These are phyloP conservation scores for Geoglossum glabrum DNA, from an alignment of 495 filamentous ascomycete species.

Conservation along the genomic window DNA sequence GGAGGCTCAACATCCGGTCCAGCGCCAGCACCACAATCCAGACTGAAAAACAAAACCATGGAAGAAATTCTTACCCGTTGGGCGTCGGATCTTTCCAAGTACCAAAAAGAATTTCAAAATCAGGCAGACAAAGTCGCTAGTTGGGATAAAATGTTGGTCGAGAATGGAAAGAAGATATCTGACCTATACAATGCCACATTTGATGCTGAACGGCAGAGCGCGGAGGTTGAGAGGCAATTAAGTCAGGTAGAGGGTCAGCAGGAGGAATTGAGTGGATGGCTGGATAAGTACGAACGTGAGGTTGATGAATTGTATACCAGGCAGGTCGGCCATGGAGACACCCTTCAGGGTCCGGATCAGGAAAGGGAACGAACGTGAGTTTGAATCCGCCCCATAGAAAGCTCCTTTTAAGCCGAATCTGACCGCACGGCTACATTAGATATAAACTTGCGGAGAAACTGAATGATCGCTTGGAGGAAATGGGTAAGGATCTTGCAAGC, in stretches of 20 bases:
- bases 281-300: conserved; percentile 77
- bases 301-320: conserved; percentile 69
- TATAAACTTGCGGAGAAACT: conserved; percentile 84
- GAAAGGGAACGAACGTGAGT: conserved; percentile 75
- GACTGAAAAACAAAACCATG: conserved; percentile 96
- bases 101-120: conserved; percentile 83
- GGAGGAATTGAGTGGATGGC: conserved; percentile 60
- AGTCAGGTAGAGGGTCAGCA: conserved; percentile 76
- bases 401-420: not conserved
- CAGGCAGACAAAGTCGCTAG: conserved; percentile 69
- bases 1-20: conserved; percentile 60
- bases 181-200: conserved; percentile 71
- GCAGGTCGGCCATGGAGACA: conserved; percentile 43
- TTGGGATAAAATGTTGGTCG: conserved; percentile 83
- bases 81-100: conserved; percentile 85
- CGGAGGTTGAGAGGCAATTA: conserved; percentile 81
- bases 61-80: conserved; percentile 98
- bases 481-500: conserved; percentile 72
- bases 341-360: conserved; percentile 68
- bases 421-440: conserved; percentile 12
- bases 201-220: conserved; percentile 75
- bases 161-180: conserved; percentile 80
- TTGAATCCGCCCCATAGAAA: not conserved
- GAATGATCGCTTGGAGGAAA: conserved; percentile 66
- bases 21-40: conserved; percentile 53